A percentile compares a stretch with the other conserved stretches of the same genome.
These are phyloP conservation scores for Cytospora chrysosperma DNA, from an alignment of 2,329 filamentous ascomycete species.

Conservation along the genomic window DNA sequence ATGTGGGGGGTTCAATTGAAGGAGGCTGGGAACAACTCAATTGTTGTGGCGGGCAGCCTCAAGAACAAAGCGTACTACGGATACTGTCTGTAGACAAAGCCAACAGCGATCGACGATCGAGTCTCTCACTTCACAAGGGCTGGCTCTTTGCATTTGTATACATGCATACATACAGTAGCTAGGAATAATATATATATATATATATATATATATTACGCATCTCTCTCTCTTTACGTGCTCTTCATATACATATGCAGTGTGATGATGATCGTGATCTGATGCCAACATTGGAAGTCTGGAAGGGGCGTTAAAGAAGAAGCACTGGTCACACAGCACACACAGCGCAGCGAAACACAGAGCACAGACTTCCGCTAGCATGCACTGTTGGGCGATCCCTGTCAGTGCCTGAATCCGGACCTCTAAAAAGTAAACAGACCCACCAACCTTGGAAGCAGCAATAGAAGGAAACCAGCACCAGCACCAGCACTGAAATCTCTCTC, in stretches of 20 bases:
- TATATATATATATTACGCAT: neutral
- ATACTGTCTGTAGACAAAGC: neutral
- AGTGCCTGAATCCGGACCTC: neutral
- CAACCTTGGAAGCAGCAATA: neutral
- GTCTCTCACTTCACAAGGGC: neutral
- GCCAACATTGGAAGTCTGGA: neutral
- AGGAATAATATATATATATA: neutral
- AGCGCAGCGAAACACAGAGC: neutral
- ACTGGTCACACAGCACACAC: neutral
- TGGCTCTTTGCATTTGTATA: neutral
- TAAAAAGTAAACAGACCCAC: neutral
- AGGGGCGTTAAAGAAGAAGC: neutral
- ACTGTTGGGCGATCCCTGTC: neutral
- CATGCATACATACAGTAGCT: too few relatives aligned
- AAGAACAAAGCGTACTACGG: neutral
- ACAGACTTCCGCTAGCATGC: neutral
- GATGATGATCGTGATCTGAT: neutral
- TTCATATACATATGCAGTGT: neutral
- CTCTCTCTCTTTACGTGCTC: neutral
- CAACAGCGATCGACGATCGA: neutral
- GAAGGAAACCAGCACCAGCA: neutral
- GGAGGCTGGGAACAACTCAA: slow-evolving; percentile 4
- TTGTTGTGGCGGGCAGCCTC: neutral
- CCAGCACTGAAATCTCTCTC: neutral
- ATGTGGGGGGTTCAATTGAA: neutral